Percentiles rank a stretch among this genome's conserved stretches.
Conservation (phyloP, 2,329 filamentous ascomycete genomes). For the Xylaria sp. region DNA sequence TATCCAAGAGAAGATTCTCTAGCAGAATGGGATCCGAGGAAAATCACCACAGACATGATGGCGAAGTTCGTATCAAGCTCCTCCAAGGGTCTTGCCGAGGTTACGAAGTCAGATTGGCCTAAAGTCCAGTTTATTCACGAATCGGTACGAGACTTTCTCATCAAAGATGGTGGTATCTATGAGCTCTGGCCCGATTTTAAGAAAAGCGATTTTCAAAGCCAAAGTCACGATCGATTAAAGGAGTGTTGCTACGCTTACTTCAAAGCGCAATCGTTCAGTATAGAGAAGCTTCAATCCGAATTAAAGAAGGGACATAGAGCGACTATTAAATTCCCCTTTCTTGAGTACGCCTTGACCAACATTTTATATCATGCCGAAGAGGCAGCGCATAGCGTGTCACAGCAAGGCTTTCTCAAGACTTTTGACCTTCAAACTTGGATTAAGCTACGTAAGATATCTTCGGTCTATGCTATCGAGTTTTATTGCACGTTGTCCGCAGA, state of each 20-base stretch:
- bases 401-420: slow-evolving; percentile 10
- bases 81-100: slow-evolving; percentile 63
- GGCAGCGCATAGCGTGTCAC: background rate
- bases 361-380: slow-evolving; percentile 33
- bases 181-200: slow-evolving; percentile 50
- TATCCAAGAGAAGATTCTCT: background rate
- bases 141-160: slow-evolving; percentile 59
- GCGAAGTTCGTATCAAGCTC: slow-evolving; percentile 51
- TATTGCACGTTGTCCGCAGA: background rate
- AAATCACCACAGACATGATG: slow-evolving; percentile 38
- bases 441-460: too few relatives aligned
- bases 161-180: slow-evolving; percentile 49
- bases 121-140: slow-evolving; percentile 65
- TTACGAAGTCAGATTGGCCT: slow-evolving; percentile 46
- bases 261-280: background rate
- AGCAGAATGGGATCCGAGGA: background rate
- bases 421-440: slow-evolving; percentile 17
- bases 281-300: too few relatives aligned
- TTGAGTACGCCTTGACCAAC: slow-evolving; percentile 15
- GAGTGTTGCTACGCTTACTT: slow-evolving; percentile 19
- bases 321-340: slow-evolving; percentile 28
- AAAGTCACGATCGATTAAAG: slow-evolving; percentile 51
- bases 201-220: slow-evolving; percentile 52
- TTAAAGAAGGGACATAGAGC: too few relatives aligned
- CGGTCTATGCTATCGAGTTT: too few relatives aligned